phyloP scores from a whole-genome alignment of 2,329 filamentous ascomycete genomes.

The Colletotrichum sp. region DNA sequence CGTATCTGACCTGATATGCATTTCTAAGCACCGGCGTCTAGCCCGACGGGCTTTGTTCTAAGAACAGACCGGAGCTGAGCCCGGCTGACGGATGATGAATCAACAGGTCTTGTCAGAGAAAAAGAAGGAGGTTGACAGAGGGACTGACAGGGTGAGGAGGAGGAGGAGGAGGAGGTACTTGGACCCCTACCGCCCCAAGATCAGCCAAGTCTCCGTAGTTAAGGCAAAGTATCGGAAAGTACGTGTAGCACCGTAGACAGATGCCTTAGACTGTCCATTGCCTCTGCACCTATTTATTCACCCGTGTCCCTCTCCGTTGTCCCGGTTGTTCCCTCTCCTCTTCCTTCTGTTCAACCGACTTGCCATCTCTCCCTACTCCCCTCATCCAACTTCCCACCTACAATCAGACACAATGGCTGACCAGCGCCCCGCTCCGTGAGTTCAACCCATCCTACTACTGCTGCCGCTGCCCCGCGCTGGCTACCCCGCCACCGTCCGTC shows the following conservation, averaged over 20 bases:
- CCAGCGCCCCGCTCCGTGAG: conserved; percentile 23
- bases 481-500: neutral
- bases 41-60: neutral
- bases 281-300: conserved; percentile 12
- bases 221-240: neutral
- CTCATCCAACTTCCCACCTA: neutral
- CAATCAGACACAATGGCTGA: conserved; percentile 24
- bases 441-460: neutral
- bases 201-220: neutral
- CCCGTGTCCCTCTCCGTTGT: neutral
- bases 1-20: neutral
- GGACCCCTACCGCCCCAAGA: neutral
- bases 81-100: neutral
- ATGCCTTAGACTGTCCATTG: neutral
- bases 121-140: neutral
- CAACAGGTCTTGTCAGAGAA: neutral
- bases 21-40: neutral
- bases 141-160: neutral
- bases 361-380: neutral
- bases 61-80: neutral
- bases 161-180: neutral
- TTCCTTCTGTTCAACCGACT: neutral
- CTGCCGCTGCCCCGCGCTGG: neutral
- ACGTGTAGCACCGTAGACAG: neutral
- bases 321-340: neutral